Evolutionary conservation across 345 rosid species (phyloP), one percentile per base, ranked within the genome.

Genomic region (Brassica incana): DNA sequence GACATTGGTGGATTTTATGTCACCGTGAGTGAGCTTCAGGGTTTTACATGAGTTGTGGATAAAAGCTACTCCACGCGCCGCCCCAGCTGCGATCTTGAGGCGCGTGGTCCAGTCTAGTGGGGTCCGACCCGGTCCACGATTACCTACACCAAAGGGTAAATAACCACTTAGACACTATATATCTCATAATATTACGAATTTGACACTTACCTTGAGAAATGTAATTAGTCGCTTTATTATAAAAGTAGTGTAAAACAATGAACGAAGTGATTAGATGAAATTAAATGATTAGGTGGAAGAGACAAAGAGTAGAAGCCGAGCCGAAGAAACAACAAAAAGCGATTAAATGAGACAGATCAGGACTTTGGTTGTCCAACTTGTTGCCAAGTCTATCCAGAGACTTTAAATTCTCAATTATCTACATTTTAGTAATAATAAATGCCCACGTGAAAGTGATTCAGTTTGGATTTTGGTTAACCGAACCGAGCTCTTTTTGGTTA

Each of bases 81-180:
- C 91, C 3, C 92, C 97, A 0, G 88, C 91, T 33, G 95, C 97
- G 1, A 94, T 88, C 82, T 88, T 92, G 0, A 94, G 90, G 71
- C 98, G 80, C 1, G 94, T 91, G 60, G 89, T 87, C 98, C 98
- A 94, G 71, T 92, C 97, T 48, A 94, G 73, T 2, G 99, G 99
- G 3, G 88, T 89, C 62, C 99, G 79, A 6, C 97, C 99, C 0
- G 96, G 94, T 52, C 99, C 99, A 9, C 97, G 85, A 83, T 92
- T 95, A 15, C 99, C 99, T 92, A 80, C 61, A 67, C 65, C 52
- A 66, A 65, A 9, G 2, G 38, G 23, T 36, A 50, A 63, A 74
- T 61, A 23, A 20, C 5, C 20, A 64, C 23, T 12, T n/a, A 73
- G 60, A 73, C 78, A 43, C 45, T 1, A n/a, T 20, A 20, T 43